Evolutionary conservation across 176 grass and related monocot genomes (phyloP).

Genomic region (Zizania latifolia): DNA sequence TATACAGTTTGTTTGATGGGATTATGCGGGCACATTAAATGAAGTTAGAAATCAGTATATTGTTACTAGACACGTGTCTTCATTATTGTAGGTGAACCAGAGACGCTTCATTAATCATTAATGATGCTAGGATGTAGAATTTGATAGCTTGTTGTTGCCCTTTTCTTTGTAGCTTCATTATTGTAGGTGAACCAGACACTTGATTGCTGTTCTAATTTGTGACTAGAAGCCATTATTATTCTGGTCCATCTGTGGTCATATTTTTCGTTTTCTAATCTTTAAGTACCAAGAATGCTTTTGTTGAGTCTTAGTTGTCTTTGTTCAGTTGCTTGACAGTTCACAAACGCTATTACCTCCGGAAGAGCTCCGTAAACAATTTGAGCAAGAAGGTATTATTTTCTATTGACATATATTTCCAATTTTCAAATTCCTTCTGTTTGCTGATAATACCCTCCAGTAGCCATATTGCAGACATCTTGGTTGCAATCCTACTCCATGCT

Average conservation of each 20-base stretch:
- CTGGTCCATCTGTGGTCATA: background rate
- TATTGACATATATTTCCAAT: background rate
- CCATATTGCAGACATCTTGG: background rate
- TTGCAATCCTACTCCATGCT: background rate
- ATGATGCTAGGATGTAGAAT: background rate
- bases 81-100: background rate
- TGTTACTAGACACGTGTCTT: background rate
- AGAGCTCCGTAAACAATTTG: conserved; percentile 75
- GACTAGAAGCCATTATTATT: background rate
- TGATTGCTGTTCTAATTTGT: background rate
- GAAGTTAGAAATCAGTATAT: background rate
- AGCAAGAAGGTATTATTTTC: conserved; percentile 62
- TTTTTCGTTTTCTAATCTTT: background rate
- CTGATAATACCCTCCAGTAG: background rate
- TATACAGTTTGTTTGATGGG: background rate
- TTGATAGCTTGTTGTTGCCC: background rate
- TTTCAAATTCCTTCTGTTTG: background rate
- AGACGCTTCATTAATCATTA: background rate
- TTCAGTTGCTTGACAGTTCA: conserved; percentile 83
- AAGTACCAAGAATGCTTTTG: background rate
- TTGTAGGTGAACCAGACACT: background rate
- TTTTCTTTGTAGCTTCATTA: background rate
- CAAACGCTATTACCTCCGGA: conserved; percentile 65
- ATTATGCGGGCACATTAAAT: background rate
- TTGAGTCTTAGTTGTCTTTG: conserved; percentile 23